Base-by-base conservation (phyloP, 2,329 filamentous ascomycete species). In the Diplocarpon rosae region DNA sequence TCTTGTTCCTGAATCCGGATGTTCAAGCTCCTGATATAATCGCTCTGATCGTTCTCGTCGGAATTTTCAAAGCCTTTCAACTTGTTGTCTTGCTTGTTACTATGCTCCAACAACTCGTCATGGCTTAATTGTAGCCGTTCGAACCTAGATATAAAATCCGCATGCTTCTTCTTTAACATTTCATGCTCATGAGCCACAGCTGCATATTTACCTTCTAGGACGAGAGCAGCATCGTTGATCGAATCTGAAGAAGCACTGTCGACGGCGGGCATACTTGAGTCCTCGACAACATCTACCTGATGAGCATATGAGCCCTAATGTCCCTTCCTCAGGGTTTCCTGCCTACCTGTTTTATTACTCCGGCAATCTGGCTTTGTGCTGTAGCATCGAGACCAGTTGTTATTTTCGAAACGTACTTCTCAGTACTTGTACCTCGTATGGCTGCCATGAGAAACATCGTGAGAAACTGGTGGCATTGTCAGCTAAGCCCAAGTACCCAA, bases 1-100 rank as follows among this genome's bases (percentile, higher is more conserved):
- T 85, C 80, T 56, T 83, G 78, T 54, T 86, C 77, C 33, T 74
- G 73, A 17, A 81, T 66, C 52, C 73, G 72, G 35, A 66, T 65
- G 53, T 80, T 69, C 53, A 83, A 65, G 48, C 70, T 63, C 63
- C 68, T 67, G 50, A 77, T 70, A 39, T 71, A 65, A 43, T 71
- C 68, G 16, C 66, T 71, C 59, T 66, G 74, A 61, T 66, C 68
- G 62, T 68, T 64, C 59, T 76, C 65, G 66, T 75, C 64, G 62
- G 68, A 59, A 43, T 55, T 53, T 48, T 57, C 45, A 14, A 58
- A 49, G 10, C 29, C 39, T 17, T 48, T 43, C 20, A 60, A 45
- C 35, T 66, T 64, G 38, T 74, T 71, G 54, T 82, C 75, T 37
- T 84, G 64, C 51, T 78, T 65, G 48, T 69, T 66, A 51, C 72